phyloP scores from a whole-genome alignment of 2,329 filamentous ascomycete genomes.

The Stemphylium vesicarium region DNA sequence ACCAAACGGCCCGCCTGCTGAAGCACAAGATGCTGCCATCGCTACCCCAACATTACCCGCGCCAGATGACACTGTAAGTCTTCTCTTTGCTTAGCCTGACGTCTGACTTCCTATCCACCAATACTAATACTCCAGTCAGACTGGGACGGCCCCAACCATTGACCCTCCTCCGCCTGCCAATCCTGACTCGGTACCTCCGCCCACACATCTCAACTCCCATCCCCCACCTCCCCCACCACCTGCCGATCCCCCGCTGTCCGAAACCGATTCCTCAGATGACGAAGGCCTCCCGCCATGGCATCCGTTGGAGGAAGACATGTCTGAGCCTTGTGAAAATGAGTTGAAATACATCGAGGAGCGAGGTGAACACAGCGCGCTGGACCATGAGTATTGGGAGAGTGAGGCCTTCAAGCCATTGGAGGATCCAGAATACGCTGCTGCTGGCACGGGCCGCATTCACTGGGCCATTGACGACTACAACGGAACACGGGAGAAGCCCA shows the following conservation, averaged over 20 bases:
- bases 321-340: slow-evolving; percentile 63
- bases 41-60: slow-evolving; percentile 25
- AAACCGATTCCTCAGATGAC: slow-evolving; percentile 46
- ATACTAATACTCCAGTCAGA: slow-evolving; percentile 9
- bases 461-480: slow-evolving; percentile 66
- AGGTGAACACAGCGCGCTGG: slow-evolving; percentile 61
- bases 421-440: slow-evolving; percentile 63
- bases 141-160: slow-evolving; percentile 20
- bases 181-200: slow-evolving; percentile 14
- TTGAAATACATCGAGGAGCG: slow-evolving; percentile 62
- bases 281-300: slow-evolving; percentile 56
- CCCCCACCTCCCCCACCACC: slow-evolving; percentile 44
- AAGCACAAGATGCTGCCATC: slow-evolving; percentile 16
- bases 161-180: slow-evolving; percentile 35
- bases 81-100: background rate
- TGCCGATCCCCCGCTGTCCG: slow-evolving; percentile 36
- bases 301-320: slow-evolving; percentile 62
- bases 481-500: slow-evolving; percentile 66
- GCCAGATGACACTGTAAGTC: slow-evolving; percentile 25
- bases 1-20: slow-evolving; percentile 31
- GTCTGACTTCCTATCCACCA: background rate
- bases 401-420: slow-evolving; percentile 62
- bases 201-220: slow-evolving; percentile 29
- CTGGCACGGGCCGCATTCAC: slow-evolving; percentile 62
- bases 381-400: slow-evolving; percentile 65